Conservation (phyloP, 1,284 basidiomycete genomes). For the Tylopilus orsonianus region DNA sequence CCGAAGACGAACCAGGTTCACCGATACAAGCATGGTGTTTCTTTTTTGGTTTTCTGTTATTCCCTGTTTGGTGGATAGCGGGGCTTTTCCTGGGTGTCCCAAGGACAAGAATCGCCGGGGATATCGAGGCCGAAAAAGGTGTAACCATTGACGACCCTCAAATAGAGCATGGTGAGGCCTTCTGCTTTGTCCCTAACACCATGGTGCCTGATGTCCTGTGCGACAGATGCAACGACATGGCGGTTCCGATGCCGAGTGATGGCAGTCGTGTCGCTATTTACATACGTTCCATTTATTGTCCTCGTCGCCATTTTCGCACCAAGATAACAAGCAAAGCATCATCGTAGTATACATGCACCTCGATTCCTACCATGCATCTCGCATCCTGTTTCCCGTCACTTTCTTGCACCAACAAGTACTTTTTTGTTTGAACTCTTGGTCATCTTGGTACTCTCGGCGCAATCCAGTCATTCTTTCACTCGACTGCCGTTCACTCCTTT, state of each 20-base stretch:
- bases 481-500: slow-evolving; percentile 26
- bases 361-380: slow-evolving; percentile 1
- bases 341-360: slow-evolving; percentile 11
- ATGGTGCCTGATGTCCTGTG: slow-evolving; percentile 11
- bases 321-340: slow-evolving; percentile 25
- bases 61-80: slow-evolving; percentile 79
- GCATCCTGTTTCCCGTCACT: slow-evolving; percentile 11
- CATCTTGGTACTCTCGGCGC: slow-evolving; percentile 17
- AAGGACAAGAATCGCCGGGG: slow-evolving; percentile 59
- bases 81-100: slow-evolving; percentile 55
- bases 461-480: slow-evolving; percentile 22
- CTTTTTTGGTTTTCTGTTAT: slow-evolving; percentile 70
- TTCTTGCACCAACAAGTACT: slow-evolving; percentile 26
- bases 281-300: slow-evolving; percentile 77
- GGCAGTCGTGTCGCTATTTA: slow-evolving; percentile 62
- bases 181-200: no score
- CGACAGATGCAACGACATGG: slow-evolving; percentile 67
- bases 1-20: slow-evolving; percentile 57
- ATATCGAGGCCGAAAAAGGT: slow-evolving; percentile 61
- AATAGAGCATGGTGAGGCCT: slow-evolving; percentile 64
- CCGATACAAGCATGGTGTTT: slow-evolving; percentile 74
- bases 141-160: slow-evolving; percentile 76
- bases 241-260: slow-evolving; percentile 71
- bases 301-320: slow-evolving; percentile 65
- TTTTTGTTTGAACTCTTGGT: slow-evolving; percentile 15